Percentiles rank a stretch among this genome's conserved stretches.
Evolutionary conservation across 2,329 filamentous ascomycete genomes (phyloP).

Genomic region (Dichotomopilus funicola): DNA sequence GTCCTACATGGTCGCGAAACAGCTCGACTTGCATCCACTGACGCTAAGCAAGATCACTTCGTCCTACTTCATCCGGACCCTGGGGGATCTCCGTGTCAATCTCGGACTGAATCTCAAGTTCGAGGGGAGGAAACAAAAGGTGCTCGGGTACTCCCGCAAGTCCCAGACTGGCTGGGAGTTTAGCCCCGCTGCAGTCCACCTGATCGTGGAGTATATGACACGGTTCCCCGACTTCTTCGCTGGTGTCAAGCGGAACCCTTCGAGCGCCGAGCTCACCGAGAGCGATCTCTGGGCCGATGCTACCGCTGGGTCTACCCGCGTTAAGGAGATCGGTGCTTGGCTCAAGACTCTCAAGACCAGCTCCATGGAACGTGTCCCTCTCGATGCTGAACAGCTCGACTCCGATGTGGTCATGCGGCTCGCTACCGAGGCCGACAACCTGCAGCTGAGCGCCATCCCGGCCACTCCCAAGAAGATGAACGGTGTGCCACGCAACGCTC

Average conservation of each 20-base stretch:
- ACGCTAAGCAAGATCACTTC: slow-evolving; percentile 94
- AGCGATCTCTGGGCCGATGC: slow-evolving; percentile 77
- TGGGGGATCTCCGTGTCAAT: slow-evolving; percentile 79
- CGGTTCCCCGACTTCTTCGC: slow-evolving; percentile 94
- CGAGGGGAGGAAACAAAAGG: slow-evolving; percentile 90
- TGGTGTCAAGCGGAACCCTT: slow-evolving; percentile 76
- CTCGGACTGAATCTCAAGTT: slow-evolving; percentile 95
- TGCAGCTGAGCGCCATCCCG: slow-evolving; percentile 43
- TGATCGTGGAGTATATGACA: slow-evolving; percentile 85
- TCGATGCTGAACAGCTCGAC: slow-evolving; percentile 94
- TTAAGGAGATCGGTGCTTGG: slow-evolving; percentile 93
- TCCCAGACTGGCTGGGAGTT: slow-evolving; percentile 90
- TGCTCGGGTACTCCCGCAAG: slow-evolving; percentile 89
- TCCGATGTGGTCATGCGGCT: slow-evolving; percentile 79
- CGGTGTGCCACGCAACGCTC: slow-evolving; percentile 75
- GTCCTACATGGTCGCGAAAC: slow-evolving; percentile 80
- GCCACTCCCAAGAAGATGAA: slow-evolving; percentile 63
- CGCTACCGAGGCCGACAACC: slow-evolving; percentile 63
- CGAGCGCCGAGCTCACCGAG: slow-evolving; percentile 75
- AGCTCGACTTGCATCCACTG: slow-evolving; percentile 74
- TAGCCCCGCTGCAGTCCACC: slow-evolving; percentile 70
- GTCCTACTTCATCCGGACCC: slow-evolving; percentile 73
- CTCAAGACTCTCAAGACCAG: slow-evolving; percentile 86
- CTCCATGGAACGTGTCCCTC: slow-evolving; percentile 88
- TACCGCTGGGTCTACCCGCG: slow-evolving; percentile 64